phyloP scores from a whole-genome alignment of 106 monocot genomes.

The Hemerocallis citrina region DNA sequence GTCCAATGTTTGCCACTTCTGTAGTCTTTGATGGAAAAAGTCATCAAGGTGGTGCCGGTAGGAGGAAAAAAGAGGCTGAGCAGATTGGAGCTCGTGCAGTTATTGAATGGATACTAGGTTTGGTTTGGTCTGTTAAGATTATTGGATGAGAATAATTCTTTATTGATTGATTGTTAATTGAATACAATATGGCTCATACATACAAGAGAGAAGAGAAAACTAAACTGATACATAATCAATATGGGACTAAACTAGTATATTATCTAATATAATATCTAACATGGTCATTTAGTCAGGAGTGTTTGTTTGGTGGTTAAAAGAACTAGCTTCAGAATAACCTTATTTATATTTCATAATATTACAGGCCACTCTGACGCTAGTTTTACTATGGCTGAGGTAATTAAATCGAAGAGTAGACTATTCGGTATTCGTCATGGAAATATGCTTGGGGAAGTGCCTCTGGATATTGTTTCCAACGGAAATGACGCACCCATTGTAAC shows the following conservation, averaged over 20 bases:
- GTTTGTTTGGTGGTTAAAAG: neutral
- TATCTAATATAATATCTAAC: neutral
- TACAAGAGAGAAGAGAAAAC: neutral
- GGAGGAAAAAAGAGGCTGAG: constrained; percentile 63
- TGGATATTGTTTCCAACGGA: neutral
- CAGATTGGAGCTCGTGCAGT: constrained; percentile 47
- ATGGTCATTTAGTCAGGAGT: neutral
- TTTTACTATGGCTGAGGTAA: constrained; percentile 27
- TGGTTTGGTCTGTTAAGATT: neutral
- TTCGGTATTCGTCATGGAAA: neutral
- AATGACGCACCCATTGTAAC: neutral
- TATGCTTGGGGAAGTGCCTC: neutral
- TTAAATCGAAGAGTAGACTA: constrained; percentile 31
- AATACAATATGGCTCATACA: too few relatives aligned
- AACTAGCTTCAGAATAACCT: neutral
- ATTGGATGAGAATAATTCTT: neutral
- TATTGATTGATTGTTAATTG: too few relatives aligned
- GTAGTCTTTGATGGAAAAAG: constrained; percentile 34
- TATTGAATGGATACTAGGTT: constrained; percentile 58
- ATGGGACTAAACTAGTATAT: neutral
- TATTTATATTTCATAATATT: constrained; percentile 5
- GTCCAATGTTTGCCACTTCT: constrained; percentile 29
- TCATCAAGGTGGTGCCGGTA: constrained; percentile 29
- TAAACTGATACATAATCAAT: neutral
- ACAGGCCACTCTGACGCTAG: constrained; percentile 23